phyloP scores from a whole-genome alignment of 768 basidiomycete species.

The Lyophyllum semitale region DNA sequence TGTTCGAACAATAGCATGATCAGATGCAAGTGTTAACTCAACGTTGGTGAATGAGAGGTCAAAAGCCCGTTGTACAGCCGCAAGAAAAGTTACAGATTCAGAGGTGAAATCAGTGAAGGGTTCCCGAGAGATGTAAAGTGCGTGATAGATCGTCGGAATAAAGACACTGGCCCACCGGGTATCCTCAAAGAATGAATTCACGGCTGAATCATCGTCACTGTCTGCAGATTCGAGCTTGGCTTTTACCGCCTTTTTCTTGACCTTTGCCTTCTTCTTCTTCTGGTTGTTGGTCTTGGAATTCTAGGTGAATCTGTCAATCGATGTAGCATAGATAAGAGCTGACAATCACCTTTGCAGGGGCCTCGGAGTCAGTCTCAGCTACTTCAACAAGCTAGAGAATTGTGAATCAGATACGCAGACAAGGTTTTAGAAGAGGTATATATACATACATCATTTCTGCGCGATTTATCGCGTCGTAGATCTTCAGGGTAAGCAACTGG shows the following conservation, averaged over 20 bases:
- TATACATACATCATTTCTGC: not conserved
- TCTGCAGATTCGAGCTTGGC: not conserved
- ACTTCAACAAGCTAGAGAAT: not conserved
- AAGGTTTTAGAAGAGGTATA: not conserved
- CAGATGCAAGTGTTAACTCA: not conserved
- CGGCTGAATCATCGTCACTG: not conserved
- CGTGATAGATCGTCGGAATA: constrained; percentile 20
- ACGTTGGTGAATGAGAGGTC: constrained; percentile 15
- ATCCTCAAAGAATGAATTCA: constrained; percentile 10
- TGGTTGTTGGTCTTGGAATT: too few relatives aligned
- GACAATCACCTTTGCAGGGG: not conserved
- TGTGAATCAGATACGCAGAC: not conserved
- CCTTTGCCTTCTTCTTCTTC: not conserved
- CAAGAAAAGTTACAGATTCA: constrained; percentile 12
- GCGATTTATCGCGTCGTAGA: not conserved
- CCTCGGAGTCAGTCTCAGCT: not conserved
- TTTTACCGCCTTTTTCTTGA: not conserved
- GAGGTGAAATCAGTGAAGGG: constrained; percentile 16
- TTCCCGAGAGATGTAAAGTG: constrained; percentile 17
- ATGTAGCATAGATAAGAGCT: not conserved
- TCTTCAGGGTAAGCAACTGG: not conserved
- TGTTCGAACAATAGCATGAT: not conserved
- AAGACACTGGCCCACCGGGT: constrained; percentile 14
- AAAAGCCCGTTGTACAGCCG: constrained; percentile 10
- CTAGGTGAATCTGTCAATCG: not conserved